Base-by-base conservation (phyloP, 2,329 filamentous ascomycete species). In the Paraphoma sp. region DNA sequence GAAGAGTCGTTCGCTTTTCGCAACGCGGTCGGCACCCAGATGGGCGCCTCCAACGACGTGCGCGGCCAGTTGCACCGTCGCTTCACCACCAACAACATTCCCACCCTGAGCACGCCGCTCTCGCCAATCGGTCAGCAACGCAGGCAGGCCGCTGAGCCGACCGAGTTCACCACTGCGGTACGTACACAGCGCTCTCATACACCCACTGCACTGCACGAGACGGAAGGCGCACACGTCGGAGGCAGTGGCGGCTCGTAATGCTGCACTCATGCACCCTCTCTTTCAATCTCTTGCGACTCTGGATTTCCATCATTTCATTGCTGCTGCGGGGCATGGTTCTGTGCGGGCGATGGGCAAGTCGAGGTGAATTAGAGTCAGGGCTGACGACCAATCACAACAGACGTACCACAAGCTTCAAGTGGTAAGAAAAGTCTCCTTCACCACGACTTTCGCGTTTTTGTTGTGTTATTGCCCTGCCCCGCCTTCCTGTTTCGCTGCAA, bases 81-180 rank as follows among this genome's bases (percentile, higher is more conserved):
- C 74, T 98, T 98, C 80, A 98, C 94, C 62, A 95, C 93, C 55
- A 96, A 82, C 70, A 97, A 80, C 88, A 91, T 80, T 84, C 92
- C 79, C 85, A 93, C 84, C 82, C 58, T 94, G 79, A 89, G 90
- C 77, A 92, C 90, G 74, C 85, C 86, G 59, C 80, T 93, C 73
- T 83, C 81, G 49, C 80, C 84, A 56, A 82, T 83, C 71, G 85
- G 83, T 45, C 83, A 86, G 73, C 81, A 84, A 68, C 75, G 83
- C 51, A 76, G 79, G 56, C 83, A 83, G 71, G 76, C 82, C 50
- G 80, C 83, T 45, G 85, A 87, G 72, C 80, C 81, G 46, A 59
- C 81, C 57, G 83, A 85, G 72, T 76, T 84, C 58, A 77, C 83
- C 48, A 83, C 82, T 59, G 82, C 82, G 76, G 82, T 85, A 80